Percentiles rank a stretch among this genome's conserved stretches.
Evolutionary conservation across 805 yeast species (phyloP).

Genomic region (Candida ficus): DNA sequence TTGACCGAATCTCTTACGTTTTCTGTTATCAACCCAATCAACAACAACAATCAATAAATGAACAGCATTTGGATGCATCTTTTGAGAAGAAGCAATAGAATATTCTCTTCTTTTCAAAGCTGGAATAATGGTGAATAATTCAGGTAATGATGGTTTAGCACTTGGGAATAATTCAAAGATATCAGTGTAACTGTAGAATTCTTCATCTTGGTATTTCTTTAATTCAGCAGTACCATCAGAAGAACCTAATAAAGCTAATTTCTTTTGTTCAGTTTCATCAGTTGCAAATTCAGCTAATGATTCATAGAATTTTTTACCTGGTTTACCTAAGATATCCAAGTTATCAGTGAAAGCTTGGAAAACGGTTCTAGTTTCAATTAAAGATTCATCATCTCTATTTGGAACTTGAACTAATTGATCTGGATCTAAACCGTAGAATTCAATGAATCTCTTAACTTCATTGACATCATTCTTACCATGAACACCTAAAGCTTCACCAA

Average conservation of each 20-base stretch:
- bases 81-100: conserved; percentile 95
- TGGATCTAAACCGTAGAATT: conserved; percentile 65
- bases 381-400: conserved; percentile 52
- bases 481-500: conserved; percentile 95
- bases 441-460: conserved; percentile 64
- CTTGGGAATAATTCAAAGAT: conserved; percentile 72
- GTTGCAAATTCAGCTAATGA: conserved; percentile 67
- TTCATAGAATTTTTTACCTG: conserved; percentile 93
- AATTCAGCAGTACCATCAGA: conserved; percentile 81
- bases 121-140: conserved; percentile 67
- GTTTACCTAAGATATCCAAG: conserved; percentile 88
- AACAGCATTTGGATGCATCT: conserved; percentile 83
- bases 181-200: conserved; percentile 76
- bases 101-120: conserved; percentile 96
- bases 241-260: conserved; percentile 59
- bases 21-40: conserved; percentile 86
- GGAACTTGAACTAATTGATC: conserved; percentile 67
- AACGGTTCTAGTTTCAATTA: conserved; percentile 70
- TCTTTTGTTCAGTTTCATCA: conserved; percentile 59
- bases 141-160: conserved; percentile 71
- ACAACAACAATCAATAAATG: conserved; percentile 92
- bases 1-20: conserved; percentile 87
- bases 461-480: conserved; percentile 79
- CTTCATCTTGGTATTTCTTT: conserved; percentile 80
- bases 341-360: conserved; percentile 77